Percentiles rank a stretch among this genome's conserved stretches.
Evolutionary conservation across 2,329 filamentous ascomycete species (phyloP).

Genomic region (Cordyceps tenuipes): DNA sequence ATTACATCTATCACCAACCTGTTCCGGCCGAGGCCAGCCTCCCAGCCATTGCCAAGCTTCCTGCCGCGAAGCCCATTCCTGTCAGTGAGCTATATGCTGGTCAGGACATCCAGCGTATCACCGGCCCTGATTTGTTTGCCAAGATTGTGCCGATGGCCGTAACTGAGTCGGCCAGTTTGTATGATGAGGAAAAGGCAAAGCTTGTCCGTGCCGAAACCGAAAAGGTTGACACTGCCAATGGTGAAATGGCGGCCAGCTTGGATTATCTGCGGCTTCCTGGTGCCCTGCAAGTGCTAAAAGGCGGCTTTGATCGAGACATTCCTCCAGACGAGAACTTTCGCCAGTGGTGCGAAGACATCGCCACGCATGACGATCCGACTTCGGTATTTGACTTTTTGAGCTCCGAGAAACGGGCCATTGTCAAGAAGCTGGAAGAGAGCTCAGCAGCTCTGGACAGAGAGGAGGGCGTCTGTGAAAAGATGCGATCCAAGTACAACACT

Average conservation of each 20-base stretch:
- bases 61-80: conserved; percentile 92
- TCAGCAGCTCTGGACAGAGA: conserved; percentile 91
- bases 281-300: conserved; percentile 84
- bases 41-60: conserved; percentile 76
- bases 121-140: conserved; percentile 91
- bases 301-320: conserved; percentile 83
- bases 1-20: conserved; percentile 94
- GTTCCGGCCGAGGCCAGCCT: conserved; percentile 81
- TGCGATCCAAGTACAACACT: conserved; percentile 91
- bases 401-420: conserved; percentile 67
- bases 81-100: conserved; percentile 95
- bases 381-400: conserved; percentile 72
- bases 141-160: conserved; percentile 95
- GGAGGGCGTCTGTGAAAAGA: conserved; percentile 97
- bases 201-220: conserved; percentile 89
- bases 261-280: conserved; percentile 88
- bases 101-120: conserved; percentile 94
- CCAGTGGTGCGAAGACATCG: conserved; percentile 88
- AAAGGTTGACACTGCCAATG: conserved; percentile 82
- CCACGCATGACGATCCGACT: conserved; percentile 71
- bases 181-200: conserved; percentile 98
- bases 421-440: conserved; percentile 65
- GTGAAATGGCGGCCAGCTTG: conserved; percentile 90
- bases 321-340: conserved; percentile 85
- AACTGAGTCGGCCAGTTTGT: conserved; percentile 91